These are phyloP conservation scores for Sugiyamaella xylanicola DNA, from an alignment of 1,139 yeast genomes.

Conservation along the genomic window DNA sequence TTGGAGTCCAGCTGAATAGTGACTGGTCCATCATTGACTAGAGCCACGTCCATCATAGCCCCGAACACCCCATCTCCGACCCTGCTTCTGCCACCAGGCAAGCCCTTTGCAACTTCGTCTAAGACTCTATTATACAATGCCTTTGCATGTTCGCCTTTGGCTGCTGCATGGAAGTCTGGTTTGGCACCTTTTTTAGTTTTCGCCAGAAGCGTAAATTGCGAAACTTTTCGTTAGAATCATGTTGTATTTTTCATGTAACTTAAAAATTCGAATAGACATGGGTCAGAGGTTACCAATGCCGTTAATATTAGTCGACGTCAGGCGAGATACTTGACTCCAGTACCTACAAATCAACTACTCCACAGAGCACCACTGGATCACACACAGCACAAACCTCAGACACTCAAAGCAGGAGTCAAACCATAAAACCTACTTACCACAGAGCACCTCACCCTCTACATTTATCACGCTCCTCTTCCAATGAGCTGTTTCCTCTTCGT, in stretches of 20 bases:
- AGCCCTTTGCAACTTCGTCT: constrained; percentile 48
- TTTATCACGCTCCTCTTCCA: constrained; percentile 63
- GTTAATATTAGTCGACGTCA: not conserved
- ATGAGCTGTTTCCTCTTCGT: constrained; percentile 52
- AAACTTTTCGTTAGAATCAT: constrained; percentile 48
- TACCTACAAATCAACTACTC: too few species aligned
- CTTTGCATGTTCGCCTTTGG: constrained; percentile 71
- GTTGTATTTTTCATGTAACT: not conserved
- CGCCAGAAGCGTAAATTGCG: constrained; percentile 89
- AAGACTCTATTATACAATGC: constrained; percentile 68
- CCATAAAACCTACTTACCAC: constrained; percentile 40
- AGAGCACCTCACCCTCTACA: constrained; percentile 58
- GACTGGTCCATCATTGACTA: constrained; percentile 85
- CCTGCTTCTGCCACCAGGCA: constrained; percentile 52
- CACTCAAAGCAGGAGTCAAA: too few species aligned
- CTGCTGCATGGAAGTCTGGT: constrained; percentile 92
- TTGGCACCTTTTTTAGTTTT: constrained; percentile 85
- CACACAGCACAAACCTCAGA: too few species aligned
- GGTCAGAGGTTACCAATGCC: too few species aligned
- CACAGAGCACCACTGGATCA: too few species aligned
- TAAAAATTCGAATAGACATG: not conserved
- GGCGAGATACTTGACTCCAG: not conserved
- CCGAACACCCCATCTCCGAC: constrained; percentile 92
- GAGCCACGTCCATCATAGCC: constrained; percentile 92
- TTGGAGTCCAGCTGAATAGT: constrained; percentile 71